Percentiles rank a stretch among this genome's conserved stretches.
Evolutionary conservation across 148 eudicot species (phyloP).

Genomic region (Cornus suecica): DNA sequence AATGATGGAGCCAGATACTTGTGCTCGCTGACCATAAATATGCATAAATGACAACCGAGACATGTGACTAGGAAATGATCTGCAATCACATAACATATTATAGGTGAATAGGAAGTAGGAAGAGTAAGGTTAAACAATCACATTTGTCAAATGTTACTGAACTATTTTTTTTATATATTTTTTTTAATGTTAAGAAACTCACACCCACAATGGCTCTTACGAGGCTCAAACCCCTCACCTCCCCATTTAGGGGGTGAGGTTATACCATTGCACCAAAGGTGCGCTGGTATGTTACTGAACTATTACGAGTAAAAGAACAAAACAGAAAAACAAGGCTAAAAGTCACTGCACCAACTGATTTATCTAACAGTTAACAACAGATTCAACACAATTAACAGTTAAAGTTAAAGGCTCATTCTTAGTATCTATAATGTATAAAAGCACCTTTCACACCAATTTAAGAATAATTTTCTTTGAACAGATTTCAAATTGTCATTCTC

Average conservation of each 20-base stretch:
- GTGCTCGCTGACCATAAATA: constrained; percentile 58
- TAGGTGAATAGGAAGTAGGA: background rate
- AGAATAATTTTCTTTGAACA: background rate
- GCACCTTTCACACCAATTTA: background rate
- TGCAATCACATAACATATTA: constrained; percentile 29
- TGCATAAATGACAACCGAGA: constrained; percentile 60
- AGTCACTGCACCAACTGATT: background rate
- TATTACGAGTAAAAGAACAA: background rate
- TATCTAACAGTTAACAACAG: background rate
- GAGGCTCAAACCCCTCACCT: too few relatives aligned
- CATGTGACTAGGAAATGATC: constrained; percentile 33
- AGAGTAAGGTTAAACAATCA: background rate
- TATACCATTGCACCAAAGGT: too few relatives aligned
- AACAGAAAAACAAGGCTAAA: background rate
- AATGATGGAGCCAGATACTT: constrained; percentile 73
- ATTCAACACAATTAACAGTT: background rate
- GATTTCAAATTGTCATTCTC: background rate
- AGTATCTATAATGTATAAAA: background rate
- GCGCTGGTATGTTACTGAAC: background rate
- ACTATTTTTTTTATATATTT: too few relatives aligned
- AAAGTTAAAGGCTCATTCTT: background rate
- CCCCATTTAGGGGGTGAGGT: too few relatives aligned
- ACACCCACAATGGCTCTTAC: too few relatives aligned
- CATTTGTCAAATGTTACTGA: background rate
- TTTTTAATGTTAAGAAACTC: too few relatives aligned